Evolutionary conservation across 2,329 filamentous ascomycete species (phyloP), one percentile per base, ranked within the genome.

Genomic region (Akanthomyces lecanii): DNA sequence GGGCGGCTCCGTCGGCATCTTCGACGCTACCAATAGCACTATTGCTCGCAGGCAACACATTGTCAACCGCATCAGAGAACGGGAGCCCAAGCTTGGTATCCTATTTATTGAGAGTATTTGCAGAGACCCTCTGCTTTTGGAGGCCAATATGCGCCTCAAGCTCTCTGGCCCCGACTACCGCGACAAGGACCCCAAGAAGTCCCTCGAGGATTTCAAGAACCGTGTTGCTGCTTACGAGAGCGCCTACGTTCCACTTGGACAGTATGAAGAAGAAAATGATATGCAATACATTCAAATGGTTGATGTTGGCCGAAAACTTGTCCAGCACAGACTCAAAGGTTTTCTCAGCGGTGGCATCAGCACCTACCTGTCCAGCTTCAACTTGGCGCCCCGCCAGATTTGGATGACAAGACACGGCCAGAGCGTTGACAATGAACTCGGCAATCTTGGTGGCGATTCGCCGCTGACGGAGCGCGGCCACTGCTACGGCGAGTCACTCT

Each of bases 251-350:
- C 91, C 95, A 0, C 81, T 99, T 1, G 95, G 95, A 38, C 86
- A 92, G 48, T 96, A 92, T 66, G 95, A 99, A 73, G 95, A 99
- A 76, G 84, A 89, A 25, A 84, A 96, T 71, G 88, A 93, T 69
- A 89, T 97, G 85, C 91, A 96, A 65, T 99, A 96, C 72, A 96
- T 99, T 66, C 92, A 92, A 80, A 97, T 98, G 90, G 91, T 98
- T 67, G 95, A 99, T 74, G 95, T 99, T 3, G 95, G 95, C 48
- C 87, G 94, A 65, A 99, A 99, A 76, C 85, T 98, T 65, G 87
- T 98, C 50, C 90, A 94, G 53, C 90, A 96, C 73, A 90, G 95
- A 66, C 87, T 97, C 65, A 89, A 89, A 68, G 95, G 95, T 6
- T 99, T 99, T 75, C 82, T 99, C 55, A 92, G 92, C 63, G 91